Evolutionary conservation across 2,329 filamentous ascomycete genomes (phyloP), one percentile per base, ranked within the genome.

Genomic region (Sporothrix brasiliensis): DNA sequence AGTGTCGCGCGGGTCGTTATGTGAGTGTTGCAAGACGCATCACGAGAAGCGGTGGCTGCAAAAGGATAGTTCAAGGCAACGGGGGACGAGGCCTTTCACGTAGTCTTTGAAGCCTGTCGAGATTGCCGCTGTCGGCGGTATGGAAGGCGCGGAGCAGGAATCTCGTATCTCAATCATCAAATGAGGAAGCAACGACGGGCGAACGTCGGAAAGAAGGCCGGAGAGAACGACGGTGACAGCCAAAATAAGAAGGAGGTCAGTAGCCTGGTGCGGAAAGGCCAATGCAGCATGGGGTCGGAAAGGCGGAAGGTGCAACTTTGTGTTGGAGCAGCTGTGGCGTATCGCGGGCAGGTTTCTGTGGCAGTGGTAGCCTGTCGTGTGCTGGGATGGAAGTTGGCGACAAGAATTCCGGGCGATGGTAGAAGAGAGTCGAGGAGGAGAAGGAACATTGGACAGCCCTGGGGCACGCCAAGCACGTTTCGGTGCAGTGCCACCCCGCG

Each of bases 401-500:
- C 53, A 27, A 21, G 24, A 66, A 66, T 41, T 39, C 3, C 34
- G 24, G 30, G 30, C 16, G 61, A 27, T 49, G 60, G 27, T n/a
- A 21, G 21, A 44, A 44, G 27, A 27, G 61, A 50, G 27, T 50
- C 9, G 56, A 65, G 49, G 41, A 52, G 21, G 41, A 52, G 34
- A 67, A n/a, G 61, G 44, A 50, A 13, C 47, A 67, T 54, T 54
- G 58, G 16, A 67, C 21, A 50, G 65, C 65, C 30, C 50, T 67
- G 65, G 49, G 27, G 44, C 63, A 24, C 65, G n/a, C 50, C 65
- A 56, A 44, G 65, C 50, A 52, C 44, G 65, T 67, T 67, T 67
- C 50, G 65, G 63, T 16, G 30, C 65, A 67, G 65, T 54, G 65
- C 65, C 65, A 67, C 65, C 65, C 66, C 66, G 52, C 66, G 66